phyloP scores from a whole-genome alignment of 2,329 filamentous ascomycete genomes.

The Metarhizium anisopliae region DNA sequence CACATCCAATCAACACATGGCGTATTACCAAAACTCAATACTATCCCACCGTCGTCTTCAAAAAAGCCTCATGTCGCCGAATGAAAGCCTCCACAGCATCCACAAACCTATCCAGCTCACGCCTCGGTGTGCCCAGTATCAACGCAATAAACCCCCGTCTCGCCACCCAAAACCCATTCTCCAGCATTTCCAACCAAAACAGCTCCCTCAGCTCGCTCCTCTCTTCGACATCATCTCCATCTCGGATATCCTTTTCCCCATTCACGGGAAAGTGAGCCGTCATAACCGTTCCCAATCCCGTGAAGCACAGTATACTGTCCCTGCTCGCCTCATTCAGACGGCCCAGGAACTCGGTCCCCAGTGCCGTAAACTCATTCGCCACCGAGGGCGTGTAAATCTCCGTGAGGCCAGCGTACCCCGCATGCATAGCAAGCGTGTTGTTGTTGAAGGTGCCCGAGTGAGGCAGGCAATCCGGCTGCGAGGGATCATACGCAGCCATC shows the following conservation, averaged over 20 bases:
- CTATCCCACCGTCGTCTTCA: too few species aligned
- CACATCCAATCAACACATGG: too few species aligned
- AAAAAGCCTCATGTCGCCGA: too few species aligned
- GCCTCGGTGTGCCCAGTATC: slow-evolving; percentile 9
- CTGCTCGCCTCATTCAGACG: slow-evolving; percentile 20
- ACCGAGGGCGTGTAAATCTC: slow-evolving; percentile 25
- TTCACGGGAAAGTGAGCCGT: slow-evolving; percentile 26
- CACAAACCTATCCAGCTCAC: too few species aligned
- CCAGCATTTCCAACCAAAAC: slow-evolving; percentile 38
- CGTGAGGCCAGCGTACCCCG: slow-evolving; percentile 34
- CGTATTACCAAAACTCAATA: too few species aligned
- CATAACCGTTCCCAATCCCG: slow-evolving; percentile 27
- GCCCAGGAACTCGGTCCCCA: slow-evolving; percentile 20
- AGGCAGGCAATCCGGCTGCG: slow-evolving; percentile 27
- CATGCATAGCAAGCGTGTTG: slow-evolving; percentile 42
- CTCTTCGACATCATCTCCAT: slow-evolving; percentile 19
- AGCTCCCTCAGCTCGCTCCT: slow-evolving; percentile 26
- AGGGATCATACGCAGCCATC: slow-evolving; percentile 49
- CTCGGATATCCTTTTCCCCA: slow-evolving; percentile 5
- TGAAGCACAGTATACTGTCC: slow-evolving; percentile 28
- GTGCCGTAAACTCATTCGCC: slow-evolving; percentile 20
- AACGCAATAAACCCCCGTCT: slow-evolving; percentile 31
- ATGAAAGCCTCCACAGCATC: too few species aligned
- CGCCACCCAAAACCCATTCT: slow-evolving; percentile 33
- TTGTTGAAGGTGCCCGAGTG: slow-evolving; percentile 64